phyloP scores from a whole-genome alignment of 2,329 filamentous ascomycete species.

The Penicillium sp. region DNA sequence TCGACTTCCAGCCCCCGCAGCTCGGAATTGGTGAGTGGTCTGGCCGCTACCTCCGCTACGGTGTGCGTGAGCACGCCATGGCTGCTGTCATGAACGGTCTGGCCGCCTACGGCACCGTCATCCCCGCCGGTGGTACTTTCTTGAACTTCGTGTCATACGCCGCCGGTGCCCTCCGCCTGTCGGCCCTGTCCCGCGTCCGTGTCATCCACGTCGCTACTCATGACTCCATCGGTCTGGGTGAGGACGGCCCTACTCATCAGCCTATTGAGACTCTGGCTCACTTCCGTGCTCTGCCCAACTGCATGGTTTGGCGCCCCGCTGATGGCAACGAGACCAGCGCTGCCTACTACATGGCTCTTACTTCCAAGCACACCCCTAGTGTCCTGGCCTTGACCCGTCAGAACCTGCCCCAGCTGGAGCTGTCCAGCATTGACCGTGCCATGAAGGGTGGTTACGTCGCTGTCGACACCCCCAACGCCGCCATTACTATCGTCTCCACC shows the following conservation, averaged over 20 bases:
- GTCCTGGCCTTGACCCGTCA: slow-evolving; percentile 94
- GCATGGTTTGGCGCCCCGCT: slow-evolving; percentile 98
- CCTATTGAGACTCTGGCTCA: slow-evolving; percentile 97
- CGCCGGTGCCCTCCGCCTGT: slow-evolving; percentile 90
- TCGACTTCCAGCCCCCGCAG: slow-evolving; percentile 92
- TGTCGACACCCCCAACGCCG: slow-evolving; percentile 75
- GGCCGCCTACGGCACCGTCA: slow-evolving; percentile 87
- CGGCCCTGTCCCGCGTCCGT: slow-evolving; percentile 83
- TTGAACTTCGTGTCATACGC: slow-evolving; percentile 99
- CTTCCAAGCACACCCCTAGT: slow-evolving; percentile 81
- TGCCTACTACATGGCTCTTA: slow-evolving; percentile 93
- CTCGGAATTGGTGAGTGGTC: slow-evolving; percentile 81
- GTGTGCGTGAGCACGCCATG: slow-evolving; percentile 52
- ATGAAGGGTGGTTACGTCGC: slow-evolving; percentile 94
- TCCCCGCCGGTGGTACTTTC: slow-evolving; percentile 95
- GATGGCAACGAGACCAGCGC: slow-evolving; percentile 98
- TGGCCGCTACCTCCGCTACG: slow-evolving; percentile 70
- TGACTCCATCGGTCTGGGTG: slow-evolving; percentile 98
- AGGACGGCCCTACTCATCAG: slow-evolving; percentile 98
- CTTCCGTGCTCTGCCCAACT: slow-evolving; percentile 98
- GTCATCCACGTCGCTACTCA: slow-evolving; percentile 95
- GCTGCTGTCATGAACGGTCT: slow-evolving; percentile 64
- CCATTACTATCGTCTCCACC: slow-evolving; percentile 86
- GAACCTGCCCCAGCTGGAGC: slow-evolving; percentile 96
- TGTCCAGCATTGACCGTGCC: slow-evolving; percentile 80